Evolutionary conservation across 495 filamentous ascomycete species (phyloP), one percentile per base, ranked within the genome.

Genomic region (Penicillium antarcticum): DNA sequence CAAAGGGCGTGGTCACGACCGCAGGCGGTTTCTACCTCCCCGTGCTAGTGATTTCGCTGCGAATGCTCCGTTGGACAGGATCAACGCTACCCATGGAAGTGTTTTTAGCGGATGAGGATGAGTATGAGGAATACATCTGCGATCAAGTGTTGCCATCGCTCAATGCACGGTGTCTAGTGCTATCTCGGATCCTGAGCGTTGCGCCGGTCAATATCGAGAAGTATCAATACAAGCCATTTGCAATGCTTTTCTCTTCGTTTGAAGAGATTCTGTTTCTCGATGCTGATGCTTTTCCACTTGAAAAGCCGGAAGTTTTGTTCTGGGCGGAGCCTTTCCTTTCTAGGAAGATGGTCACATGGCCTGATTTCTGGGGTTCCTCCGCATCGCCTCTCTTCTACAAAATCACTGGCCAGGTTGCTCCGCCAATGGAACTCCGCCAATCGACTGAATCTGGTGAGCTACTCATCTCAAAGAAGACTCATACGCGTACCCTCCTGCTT

Each of bases 301-400:
- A 58, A 2, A 57, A 67, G 12, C 77, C 78, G 1, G 71, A 73
- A 21, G 1, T 11, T 1, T 53, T 78, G 12, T 76, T 80, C 67
- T 65, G 12, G 12, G 61, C 18, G 32, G 51, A 75, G 19, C 75
- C 75, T 0, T 82, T 75, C 62, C 45, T 41, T 1, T 68, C 66
- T 3, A 66, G 50, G 0, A 74, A 76, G 1, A 56, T 83, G n/a
- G 63, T 83, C 4, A 72, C 71, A 18, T 84, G 77, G 78, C 78
- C 80, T 3, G 81, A 82, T 53, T 81, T 80, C 57, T 83, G 78
- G 77, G 67, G 65, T 3, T 62, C 69, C 0, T 76, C 78, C 0
- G 58, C 49, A 4, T 76, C 77, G 1, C 71, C 70, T 0, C 42
- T 64, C 19, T 84, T 76, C 66, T 81, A 75, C 58, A 56, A 63